phyloP scores from a whole-genome alignment of 2,329 filamentous ascomycete species.

The Fusarium foetens region DNA sequence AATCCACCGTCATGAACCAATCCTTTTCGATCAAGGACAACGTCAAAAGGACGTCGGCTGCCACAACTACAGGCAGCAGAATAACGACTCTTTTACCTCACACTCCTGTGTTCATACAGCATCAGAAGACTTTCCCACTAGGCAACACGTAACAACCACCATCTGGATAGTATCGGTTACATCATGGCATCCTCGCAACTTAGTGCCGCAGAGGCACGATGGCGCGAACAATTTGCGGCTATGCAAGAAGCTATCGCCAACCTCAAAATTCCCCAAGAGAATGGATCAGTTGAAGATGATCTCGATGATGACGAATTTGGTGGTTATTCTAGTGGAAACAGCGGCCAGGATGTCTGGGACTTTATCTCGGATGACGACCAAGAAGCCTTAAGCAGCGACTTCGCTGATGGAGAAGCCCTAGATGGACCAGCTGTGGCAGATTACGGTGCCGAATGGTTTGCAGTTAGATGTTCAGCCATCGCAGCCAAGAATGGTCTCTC shows the following conservation, averaged over 20 bases:
- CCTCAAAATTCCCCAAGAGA: slow-evolving; percentile 62
- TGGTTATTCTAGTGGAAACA: slow-evolving; percentile 66
- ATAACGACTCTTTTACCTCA: slow-evolving; percentile 2
- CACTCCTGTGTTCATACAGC: neutral
- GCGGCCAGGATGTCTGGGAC: slow-evolving; percentile 90
- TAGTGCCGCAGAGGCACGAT: slow-evolving; percentile 66
- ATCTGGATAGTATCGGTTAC: neutral
- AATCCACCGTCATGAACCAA: slow-evolving; percentile 31
- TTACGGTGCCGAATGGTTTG: slow-evolving; percentile 77
- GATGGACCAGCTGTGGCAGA: slow-evolving; percentile 43
- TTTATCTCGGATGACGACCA: slow-evolving; percentile 81
- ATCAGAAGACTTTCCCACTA: neutral
- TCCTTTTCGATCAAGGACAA: slow-evolving; percentile 24
- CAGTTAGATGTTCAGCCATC: slow-evolving; percentile 72
- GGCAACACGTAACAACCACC: neutral
- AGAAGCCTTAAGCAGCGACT: slow-evolving; percentile 72
- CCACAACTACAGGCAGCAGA: slow-evolving; percentile 28
- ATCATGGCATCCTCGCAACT: slow-evolving; percentile 52
- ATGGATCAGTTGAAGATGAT: slow-evolving; percentile 55
- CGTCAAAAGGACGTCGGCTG: slow-evolving; percentile 25
- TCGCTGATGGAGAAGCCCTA: slow-evolving; percentile 59
- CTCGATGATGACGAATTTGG: slow-evolving; percentile 73
- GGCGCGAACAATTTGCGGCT: slow-evolving; percentile 84
- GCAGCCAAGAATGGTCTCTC: slow-evolving; percentile 74
- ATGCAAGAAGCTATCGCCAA: slow-evolving; percentile 89